Evolutionary conservation across 2,329 filamentous ascomycete species (phyloP), one percentile per base, ranked within the genome.

Genomic region (Pseudogymnoascus sp.): DNA sequence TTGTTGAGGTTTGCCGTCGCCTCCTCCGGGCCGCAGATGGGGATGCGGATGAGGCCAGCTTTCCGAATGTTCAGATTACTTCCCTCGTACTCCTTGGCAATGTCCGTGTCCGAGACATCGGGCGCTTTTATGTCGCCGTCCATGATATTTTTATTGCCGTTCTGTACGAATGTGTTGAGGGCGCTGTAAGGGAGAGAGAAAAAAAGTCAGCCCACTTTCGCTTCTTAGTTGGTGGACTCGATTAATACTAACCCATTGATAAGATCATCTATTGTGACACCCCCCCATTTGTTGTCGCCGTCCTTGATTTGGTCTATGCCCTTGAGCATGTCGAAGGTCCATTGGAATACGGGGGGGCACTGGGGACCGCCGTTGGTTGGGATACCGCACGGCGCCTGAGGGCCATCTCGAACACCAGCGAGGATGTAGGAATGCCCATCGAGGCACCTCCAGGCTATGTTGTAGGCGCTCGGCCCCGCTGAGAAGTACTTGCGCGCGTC

Each of bases 401-500:
- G n/a, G 12, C 10, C 4, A 36, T 36, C 33, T 4, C 33, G 33
- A 10, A 36, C 33, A 10, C 33, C 33, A 2, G 33, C 33, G 8
- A 36, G 33, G 33, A 36, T 36, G 33, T 12, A 36, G 4, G 33
- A 36, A 9, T 36, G 8, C 2, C 13, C 4, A 9, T 36, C 12
- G 5, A 36, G 3, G 10, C 33, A 36, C 4, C 33, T 36, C 2
- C 2, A 36, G 4, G 7, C 33, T 12, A 36, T 4, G 33, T 36
- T 36, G 33, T 36, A 36, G 8, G 2, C 10, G 10, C 12, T 10
- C 10, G 33, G 33, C 9, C 4, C 33, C 2, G 41, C 42, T 10
- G 35, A 31, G 33, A 64, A 63, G 33, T 63, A 64, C 2, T 15
- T 17, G 2, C 41, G 29, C 8, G 61, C 63, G 27, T 64, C 33